Base-by-base conservation (phyloP, 2,329 filamentous ascomycete genomes). In the Aureobasidium sp. region DNA sequence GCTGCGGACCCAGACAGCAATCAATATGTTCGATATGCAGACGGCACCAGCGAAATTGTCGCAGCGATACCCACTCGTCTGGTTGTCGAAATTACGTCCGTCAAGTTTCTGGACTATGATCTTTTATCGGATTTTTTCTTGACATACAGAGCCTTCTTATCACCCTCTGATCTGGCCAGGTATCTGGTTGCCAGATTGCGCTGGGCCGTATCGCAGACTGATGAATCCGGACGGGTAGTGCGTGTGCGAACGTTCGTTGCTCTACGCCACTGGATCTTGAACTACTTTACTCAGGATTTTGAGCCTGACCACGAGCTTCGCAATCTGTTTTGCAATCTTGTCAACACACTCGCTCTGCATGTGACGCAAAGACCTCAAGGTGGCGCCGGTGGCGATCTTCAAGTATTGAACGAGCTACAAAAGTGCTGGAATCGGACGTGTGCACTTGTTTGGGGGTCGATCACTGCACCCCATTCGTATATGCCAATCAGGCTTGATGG, bases 231-330 rank as follows among this genome's bases (percentile, higher is more conserved):
- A 42, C 89, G 91, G 71, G 90, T 99, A 58, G 94, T 97, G n/a
- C 85, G 93, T 54, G 95, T 99, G 17, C 85, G 94, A 45, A 95
- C 92, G 0, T 99, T 97, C 76, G 94, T 97, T 29, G 94, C 94
- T 8, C 81, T 97, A 48, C 86, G 94, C 62, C 94, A 99, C 74
- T 99, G 94, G 94, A 92, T 97, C 62, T 77, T 99, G 65, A 99
- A 99, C 73, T 99, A 99, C 74, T 99, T 97, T 67, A 82, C 90
- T 61, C 94, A 99, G 71, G 94, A 99, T 71, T 99, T 96, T 72
- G 84, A 95, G 44, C 75, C 87, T 27, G 85, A 92, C 70, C 86
- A 88, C 70, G 78, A 83, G 48, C 79, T 97, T 35, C 86, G 93
- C 9, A 78, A 83, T 5, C 83, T 84, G 17, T 97, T 97, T 71